These are phyloP conservation scores for Trichocladium uniseriatum DNA, from an alignment of 495 filamentous ascomycete genomes.

Conservation along the genomic window DNA sequence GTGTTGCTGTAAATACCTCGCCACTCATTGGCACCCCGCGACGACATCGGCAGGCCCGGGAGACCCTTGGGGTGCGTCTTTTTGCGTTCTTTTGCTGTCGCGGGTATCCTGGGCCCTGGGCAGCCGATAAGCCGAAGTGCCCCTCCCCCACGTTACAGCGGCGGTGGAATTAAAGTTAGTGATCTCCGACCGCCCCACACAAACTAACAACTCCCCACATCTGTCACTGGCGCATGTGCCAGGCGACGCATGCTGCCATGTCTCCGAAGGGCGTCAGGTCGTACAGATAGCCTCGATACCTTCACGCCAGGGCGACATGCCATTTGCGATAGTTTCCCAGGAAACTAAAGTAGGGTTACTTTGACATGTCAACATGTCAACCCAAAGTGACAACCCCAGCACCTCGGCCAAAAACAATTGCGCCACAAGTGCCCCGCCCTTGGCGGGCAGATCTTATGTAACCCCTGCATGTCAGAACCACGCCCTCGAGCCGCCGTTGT, in stretches of 20 bases:
- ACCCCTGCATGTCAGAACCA: neutral
- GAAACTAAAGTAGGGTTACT: too few relatives aligned
- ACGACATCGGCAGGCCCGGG: conserved; percentile 11
- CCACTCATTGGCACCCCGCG: neutral
- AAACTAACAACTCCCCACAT: too few relatives aligned
- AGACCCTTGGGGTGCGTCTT: too few relatives aligned
- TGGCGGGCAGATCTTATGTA: neutral
- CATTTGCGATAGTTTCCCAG: too few relatives aligned
- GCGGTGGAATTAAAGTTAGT: conserved; percentile 10
- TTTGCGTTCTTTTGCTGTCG: too few relatives aligned
- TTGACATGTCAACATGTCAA: too few relatives aligned
- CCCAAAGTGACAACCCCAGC: too few relatives aligned
- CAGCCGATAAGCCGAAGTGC: too few relatives aligned
- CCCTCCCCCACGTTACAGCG: neutral
- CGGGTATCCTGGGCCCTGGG: too few relatives aligned
- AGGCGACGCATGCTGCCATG: too few relatives aligned
- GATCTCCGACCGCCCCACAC: neutral
- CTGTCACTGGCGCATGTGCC: too few relatives aligned
- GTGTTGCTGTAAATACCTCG: conserved; percentile 13
- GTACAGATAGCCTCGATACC: neutral
- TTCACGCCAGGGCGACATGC: too few relatives aligned
- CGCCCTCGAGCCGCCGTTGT: neutral
- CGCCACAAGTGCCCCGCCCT: neutral
- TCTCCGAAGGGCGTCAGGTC: neutral
- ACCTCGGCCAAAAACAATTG: neutral